Conservation (phyloP, 2,329 filamentous ascomycete species). For the Colletotrichum tropicale region DNA sequence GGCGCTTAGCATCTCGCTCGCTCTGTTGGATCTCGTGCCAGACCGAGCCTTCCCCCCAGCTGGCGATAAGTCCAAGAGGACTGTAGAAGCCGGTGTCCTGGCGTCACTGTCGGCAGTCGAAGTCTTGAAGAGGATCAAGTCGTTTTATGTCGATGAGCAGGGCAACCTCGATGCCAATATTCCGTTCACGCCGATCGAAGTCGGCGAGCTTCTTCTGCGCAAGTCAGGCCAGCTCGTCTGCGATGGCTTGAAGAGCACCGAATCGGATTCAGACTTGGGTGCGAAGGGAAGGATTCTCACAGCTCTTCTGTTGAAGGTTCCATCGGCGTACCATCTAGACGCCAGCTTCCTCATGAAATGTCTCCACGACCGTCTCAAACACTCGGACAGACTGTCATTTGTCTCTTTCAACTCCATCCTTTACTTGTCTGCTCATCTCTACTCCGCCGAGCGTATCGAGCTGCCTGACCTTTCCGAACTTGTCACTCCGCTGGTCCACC, state of each 20-base stretch:
- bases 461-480: conserved; percentile 62
- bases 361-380: conserved; percentile 52
- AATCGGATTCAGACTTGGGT: conserved; percentile 53
- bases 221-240: conserved; percentile 61
- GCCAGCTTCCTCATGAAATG: conserved; percentile 53
- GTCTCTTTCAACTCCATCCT: conserved; percentile 62
- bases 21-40: conserved; percentile 68
- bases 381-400: conserved; percentile 48
- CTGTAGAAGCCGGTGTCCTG: conserved; percentile 29
- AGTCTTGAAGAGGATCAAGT: conserved; percentile 63
- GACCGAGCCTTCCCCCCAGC: conserved; percentile 61
- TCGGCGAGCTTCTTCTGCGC: conserved; percentile 68
- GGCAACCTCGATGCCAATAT: conserved; percentile 68
- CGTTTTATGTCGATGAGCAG: conserved; percentile 74
- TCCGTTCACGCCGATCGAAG: conserved; percentile 60
- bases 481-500: conserved; percentile 70
- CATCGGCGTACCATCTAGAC: conserved; percentile 47
- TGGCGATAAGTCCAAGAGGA: conserved; percentile 20
- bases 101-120: conserved; percentile 48
- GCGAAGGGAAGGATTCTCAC: conserved; percentile 65
- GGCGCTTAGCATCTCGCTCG: conserved; percentile 54
- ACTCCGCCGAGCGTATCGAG: conserved; percentile 56
- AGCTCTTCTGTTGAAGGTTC: conserved; percentile 58
- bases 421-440: conserved; percentile 62
- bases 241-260: conserved; percentile 46